Evolutionary conservation across 441 rosid species (phyloP), one percentile per base, ranked within the genome.

Genomic region (Croton laevigatus): DNA sequence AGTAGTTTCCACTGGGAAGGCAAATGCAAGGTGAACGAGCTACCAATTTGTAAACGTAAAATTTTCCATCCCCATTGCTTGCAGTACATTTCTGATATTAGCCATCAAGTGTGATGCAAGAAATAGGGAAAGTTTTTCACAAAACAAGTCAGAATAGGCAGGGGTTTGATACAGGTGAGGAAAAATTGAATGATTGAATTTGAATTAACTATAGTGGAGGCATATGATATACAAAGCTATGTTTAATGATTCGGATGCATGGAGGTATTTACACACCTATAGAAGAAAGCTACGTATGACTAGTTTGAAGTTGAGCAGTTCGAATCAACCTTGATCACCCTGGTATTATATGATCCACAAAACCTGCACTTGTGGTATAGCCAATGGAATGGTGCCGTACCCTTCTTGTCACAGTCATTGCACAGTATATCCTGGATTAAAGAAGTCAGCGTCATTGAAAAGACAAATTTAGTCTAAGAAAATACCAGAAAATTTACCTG

Each of bases 311-410:
- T 76, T 36, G 84, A 73, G 79, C 89, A 85, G 74, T 40, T 32
- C 9, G 73, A 8, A 36, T 85, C 90, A 11, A 79, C 73, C 83
- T 79, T 91, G 77, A 91, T 90, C 72, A 94, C 92, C 51, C 97
- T 85, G 16, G 96, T 92, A 76, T 94, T 94, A 85, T 92, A 94
- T 2, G 99, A 94, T 49, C 98, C 87, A 13, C 96, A 94, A 19
- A 34, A 68, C 23, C 85, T 79, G 40, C 99, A 94, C 80, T 94
- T 94, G 78, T 92, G 99, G 79, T 94, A 92, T 55, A 94, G 79
- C 98, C 99, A 94, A 71, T 94, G 99, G 86, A 94, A 94, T 65
- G 75, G 78, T 51, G 97, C 77, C 0, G 77, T 82, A 46, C 98
- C 91, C 79, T 89, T 94, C 76, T 73, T 79, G 71, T 89, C 89